Base-by-base conservation (phyloP, 202 grass and related monocot genomes). In the Carex arenaria region DNA sequence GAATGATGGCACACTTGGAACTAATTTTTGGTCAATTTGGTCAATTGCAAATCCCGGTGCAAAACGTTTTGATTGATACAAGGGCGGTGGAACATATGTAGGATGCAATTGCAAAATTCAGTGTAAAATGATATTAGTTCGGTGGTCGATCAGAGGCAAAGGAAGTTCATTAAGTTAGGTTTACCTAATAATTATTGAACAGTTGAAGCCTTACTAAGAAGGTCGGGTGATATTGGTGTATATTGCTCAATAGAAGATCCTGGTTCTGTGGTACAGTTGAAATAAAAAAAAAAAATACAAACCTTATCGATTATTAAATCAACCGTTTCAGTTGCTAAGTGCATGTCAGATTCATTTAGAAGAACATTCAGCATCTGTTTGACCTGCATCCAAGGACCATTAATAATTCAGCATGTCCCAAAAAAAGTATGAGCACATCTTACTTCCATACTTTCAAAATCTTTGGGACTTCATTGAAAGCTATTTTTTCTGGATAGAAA, bases 301-400 rank as follows among this genome's bases (percentile, higher is more conserved):
- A 93, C 88, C 91, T 90, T 93, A 65, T 93, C 86, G 47, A 93
- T 67, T 67, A 93, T 93, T 87, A 86, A 76, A 40, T 93, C 91
- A 23, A 93, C 54, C 67, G 86, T 90, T 78, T 93, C 91, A 87
- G 87, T 88, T 14, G 89, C 88, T 70, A 93, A 87, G 59, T 79
- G 86, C 89, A 90, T 93, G 61, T 85, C 89, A 18, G 91, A 90
- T 90, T 93, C 91, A 20, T 82, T 85, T 79, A 93, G 61, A 85
- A 93, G 86, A 45, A 88, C 89, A 83, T 90, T 72, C 52, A 93
- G 76, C 86, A 93, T 90, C 61, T 93, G 88, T 82, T 90, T 93
- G 31, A 93, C 91, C 91, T 93, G 84, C 64, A 80, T 55, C 36
- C 0, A 17, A 68, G 1, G 71, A 67, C 65, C 10, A 69, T 31